Evolutionary conservation across 2,329 filamentous ascomycete species (phyloP).

Genomic region (Aspergillus luchuensis): DNA sequence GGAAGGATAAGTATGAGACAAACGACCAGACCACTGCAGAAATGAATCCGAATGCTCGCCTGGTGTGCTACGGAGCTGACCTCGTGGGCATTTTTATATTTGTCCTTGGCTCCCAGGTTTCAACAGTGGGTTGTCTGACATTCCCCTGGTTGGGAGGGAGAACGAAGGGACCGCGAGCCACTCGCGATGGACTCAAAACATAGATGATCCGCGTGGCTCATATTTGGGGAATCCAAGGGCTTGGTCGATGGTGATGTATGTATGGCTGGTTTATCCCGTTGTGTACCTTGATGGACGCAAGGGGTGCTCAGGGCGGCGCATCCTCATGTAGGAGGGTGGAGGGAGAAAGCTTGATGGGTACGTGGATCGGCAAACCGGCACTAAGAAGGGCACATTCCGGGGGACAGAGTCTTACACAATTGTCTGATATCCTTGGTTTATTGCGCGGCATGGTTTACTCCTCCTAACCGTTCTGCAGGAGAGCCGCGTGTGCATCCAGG

Average conservation of each 20-base stretch:
- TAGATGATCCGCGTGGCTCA: slow-evolving; percentile 3
- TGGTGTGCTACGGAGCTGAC: background rate
- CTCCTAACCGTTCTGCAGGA: background rate
- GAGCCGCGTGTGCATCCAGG: background rate
- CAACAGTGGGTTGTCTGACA: too few species aligned
- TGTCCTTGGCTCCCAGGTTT: background rate
- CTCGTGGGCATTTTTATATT: background rate
- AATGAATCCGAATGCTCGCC: slow-evolving; percentile 1
- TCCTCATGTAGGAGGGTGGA: background rate
- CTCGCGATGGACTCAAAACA: background rate
- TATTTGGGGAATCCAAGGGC: background rate
- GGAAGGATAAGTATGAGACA: background rate
- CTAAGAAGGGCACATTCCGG: background rate
- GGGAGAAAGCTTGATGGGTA: background rate
- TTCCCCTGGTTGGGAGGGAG: background rate
- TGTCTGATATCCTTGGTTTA: slow-evolving; percentile 5
- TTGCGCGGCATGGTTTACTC: slow-evolving; percentile 10
- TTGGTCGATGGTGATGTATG: background rate
- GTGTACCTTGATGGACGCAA: slow-evolving; percentile 3
- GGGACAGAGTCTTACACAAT: slow-evolving; percentile 1
- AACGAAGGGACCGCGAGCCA: background rate
- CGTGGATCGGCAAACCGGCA: background rate
- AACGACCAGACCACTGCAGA: background rate
- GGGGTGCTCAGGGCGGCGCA: background rate
- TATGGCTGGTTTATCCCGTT: background rate